Conservation (phyloP, 345 rosid species). For the Salix suchowensis region DNA sequence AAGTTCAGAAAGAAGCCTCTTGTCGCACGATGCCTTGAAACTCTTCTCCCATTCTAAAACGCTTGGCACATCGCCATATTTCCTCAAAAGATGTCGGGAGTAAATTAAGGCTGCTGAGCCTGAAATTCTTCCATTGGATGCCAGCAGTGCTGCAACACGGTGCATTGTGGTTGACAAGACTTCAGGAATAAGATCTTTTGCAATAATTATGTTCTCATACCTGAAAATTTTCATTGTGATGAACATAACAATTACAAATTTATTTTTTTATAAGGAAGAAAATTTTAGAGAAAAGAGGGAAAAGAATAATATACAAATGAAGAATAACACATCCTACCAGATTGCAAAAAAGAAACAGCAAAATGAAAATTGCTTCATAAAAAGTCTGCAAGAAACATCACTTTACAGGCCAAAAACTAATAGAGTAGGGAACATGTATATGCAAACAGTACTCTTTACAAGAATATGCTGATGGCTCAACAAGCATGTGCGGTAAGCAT, state of each 20-base stretch:
- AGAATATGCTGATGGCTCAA: background rate
- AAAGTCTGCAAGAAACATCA: background rate
- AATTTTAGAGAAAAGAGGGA: background rate
- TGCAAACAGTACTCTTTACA: background rate
- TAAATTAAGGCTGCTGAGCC: conserved; percentile 63
- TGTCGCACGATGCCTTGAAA: conserved; percentile 64
- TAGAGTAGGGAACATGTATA: background rate
- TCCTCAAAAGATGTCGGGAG: conserved; percentile 73
- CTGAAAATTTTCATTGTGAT: conserved; percentile 28
- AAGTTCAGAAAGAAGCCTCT: conserved; percentile 82
- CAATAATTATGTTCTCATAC: conserved; percentile 75
- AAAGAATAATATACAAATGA: background rate
- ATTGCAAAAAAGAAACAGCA: background rate
- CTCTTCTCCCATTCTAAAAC: conserved; percentile 87
- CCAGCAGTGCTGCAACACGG: conserved; percentile 53
- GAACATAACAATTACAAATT: background rate
- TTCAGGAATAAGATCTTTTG: conserved; percentile 84
- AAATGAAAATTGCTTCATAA: background rate
- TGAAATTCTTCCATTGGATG: conserved; percentile 66
- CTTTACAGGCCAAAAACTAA: background rate
- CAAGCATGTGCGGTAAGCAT: background rate
- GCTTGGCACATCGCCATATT: conserved; percentile 67
- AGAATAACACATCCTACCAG: background rate
- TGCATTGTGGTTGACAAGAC: conserved; percentile 64
- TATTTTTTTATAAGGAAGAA: background rate